A percentile compares a stretch with the other conserved stretches of the same genome.
phyloP scores from a whole-genome alignment of 106 monocot genomes.

The Allium sativum region DNA sequence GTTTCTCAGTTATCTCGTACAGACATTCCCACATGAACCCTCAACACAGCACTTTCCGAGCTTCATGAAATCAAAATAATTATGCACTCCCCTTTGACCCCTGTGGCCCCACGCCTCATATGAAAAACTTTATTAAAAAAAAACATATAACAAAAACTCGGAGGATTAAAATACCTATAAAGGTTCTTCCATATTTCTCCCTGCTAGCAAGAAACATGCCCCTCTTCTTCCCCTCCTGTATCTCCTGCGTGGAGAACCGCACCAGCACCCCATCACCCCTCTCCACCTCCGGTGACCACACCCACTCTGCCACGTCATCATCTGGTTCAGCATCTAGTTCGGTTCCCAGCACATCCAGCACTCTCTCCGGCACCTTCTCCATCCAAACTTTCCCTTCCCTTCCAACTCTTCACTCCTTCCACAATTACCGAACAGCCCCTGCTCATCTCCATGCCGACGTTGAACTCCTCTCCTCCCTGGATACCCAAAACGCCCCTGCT shows the following conservation, averaged over 20 bases:
- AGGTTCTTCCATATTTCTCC: no score
- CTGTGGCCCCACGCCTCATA: no score
- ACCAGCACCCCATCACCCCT: neutral
- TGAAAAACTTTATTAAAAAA: no score
- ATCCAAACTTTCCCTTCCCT: slow-evolving; percentile 21
- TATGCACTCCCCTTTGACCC: no score
- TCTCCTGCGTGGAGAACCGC: neutral
- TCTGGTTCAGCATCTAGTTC: slow-evolving; percentile 1
- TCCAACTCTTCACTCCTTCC: slow-evolving; percentile 20
- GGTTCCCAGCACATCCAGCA: neutral
- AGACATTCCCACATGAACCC: no score
- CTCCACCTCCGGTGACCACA: neutral
- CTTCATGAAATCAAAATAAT: no score
- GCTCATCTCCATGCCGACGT: slow-evolving; percentile 7
- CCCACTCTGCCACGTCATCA: neutral
- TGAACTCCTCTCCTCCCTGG: slow-evolving; percentile 8
- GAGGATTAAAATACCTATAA: no score
- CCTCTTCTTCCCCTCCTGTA: neutral
- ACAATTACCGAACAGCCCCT: slow-evolving; percentile 4
- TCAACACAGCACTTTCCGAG: no score
- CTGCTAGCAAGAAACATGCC: neutral
- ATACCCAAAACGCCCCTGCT: slow-evolving; percentile 5
- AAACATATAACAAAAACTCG: no score
- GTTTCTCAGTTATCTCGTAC: no score
- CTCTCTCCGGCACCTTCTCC: neutral